Base-by-base conservation (phyloP, 768 basidiomycete species). In the Cystobasidium ongulense region DNA sequence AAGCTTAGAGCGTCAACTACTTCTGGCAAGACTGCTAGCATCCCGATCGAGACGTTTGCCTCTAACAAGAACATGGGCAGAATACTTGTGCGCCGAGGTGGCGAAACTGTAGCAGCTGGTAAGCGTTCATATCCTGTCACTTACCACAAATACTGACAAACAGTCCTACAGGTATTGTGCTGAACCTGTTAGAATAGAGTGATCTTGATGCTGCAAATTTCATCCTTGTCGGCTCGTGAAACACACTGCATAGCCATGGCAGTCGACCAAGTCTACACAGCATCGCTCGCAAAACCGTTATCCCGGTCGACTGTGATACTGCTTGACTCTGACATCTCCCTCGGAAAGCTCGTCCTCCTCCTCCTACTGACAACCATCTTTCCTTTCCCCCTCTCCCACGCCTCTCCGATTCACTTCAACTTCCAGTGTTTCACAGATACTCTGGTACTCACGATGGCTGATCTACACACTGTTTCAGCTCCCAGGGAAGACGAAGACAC, bases 11-110 rank as follows among this genome's bases (percentile, higher is more conserved):
- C 75, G 41, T 53, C 73, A 4, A 35, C 86, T 11, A 80, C 84
- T 10, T 78, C 82, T 13, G 75, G 84, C 0, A 79, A 81, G 38
- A 82, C 83, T 18, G 84, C 87, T 8, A 85, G 88, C 1, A 89
- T 97, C 29, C 91, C 96, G 15, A 79, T 98, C 18, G 96, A 98
- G 80, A 85, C 90, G 0, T 95, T 96, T 77, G 81, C 87, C 0
- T 82, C 82, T 7, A 98, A 94, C 82, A 99, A 98, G 81, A 91
- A 94, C 70, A 96, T 98, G 96, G 96, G 96, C 0, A 83, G 96
- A 59, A 86, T 99, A 63, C 80, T 99, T 75, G 84, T 99, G 73
- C 84, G 96, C 53, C 83, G 95, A 67, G 88, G 87, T 35, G 96
- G 96, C 0, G 94, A 97, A 82, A 97, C 96, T 0, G 90, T 99